Conservation (phyloP, 345 rosid genomes). For the Syzygium jambos region DNA sequence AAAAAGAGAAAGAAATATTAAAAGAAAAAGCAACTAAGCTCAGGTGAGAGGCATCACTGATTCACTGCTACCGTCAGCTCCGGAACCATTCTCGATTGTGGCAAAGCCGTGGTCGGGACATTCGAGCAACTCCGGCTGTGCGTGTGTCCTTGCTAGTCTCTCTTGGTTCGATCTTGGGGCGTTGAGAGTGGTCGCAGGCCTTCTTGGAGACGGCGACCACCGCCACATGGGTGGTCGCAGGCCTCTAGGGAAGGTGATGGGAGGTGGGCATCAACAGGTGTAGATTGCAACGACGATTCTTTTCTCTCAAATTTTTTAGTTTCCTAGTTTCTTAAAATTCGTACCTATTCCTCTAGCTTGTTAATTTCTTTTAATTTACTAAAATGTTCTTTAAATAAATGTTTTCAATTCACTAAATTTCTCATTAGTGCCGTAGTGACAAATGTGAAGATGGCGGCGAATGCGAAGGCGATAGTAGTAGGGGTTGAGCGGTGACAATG, state of each 20-base stretch:
- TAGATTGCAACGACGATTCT: neutral
- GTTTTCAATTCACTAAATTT: too few relatives aligned
- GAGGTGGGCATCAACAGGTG: neutral
- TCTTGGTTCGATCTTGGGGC: neutral
- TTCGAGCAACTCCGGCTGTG: neutral
- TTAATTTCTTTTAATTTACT: too few relatives aligned
- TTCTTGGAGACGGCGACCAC: neutral
- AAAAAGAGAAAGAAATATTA: too few relatives aligned
- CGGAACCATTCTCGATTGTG: neutral
- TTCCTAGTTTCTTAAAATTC: neutral
- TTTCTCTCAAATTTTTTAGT: neutral
- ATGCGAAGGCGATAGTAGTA: neutral
- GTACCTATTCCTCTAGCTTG: neutral
- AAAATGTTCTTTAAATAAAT: too few relatives aligned
- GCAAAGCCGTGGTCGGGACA: neutral
- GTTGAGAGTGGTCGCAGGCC: neutral
- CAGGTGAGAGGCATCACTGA: neutral
- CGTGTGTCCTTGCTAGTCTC: neutral
- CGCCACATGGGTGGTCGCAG: neutral
- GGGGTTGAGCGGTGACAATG: neutral
- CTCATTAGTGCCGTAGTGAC: accelerated
- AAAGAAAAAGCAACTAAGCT: neutral
- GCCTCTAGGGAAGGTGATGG: neutral
- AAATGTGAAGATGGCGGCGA: neutral
- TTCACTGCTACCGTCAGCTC: neutral